Percentiles rank a stretch among this genome's conserved stretches.
phyloP scores from a whole-genome alignment of 805 yeast genomes.

The Isabelozyma heimii region DNA sequence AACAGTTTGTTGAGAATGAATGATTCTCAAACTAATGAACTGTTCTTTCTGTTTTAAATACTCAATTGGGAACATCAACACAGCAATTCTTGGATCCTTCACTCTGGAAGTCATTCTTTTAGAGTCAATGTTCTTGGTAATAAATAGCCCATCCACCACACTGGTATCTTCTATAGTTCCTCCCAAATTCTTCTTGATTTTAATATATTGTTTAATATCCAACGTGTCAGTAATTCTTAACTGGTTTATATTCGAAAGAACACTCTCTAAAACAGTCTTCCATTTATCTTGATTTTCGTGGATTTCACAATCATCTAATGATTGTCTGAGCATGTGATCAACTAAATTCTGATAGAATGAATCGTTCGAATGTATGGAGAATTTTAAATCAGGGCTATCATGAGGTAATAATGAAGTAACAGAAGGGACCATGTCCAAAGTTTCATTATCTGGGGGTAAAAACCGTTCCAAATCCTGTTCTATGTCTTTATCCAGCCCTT shows the following conservation, averaged over 20 bases:
- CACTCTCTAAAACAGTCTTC: slow-evolving; percentile 50
- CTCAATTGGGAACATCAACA: slow-evolving; percentile 87
- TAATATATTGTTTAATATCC: slow-evolving; percentile 86
- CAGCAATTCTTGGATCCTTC: slow-evolving; percentile 67
- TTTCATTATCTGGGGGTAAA: not conserved
- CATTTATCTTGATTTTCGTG: slow-evolving; percentile 50
- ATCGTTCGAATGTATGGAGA: slow-evolving; percentile 2
- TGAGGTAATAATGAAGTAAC: not conserved
- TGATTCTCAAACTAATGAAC: slow-evolving; percentile 78
- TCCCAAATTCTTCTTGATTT: slow-evolving; percentile 81
- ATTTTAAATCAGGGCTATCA: not conserved
- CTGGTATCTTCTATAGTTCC: slow-evolving; percentile 60
- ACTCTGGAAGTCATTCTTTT: slow-evolving; percentile 71
- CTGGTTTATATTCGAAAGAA: slow-evolving; percentile 53
- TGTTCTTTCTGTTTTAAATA: slow-evolving; percentile 75
- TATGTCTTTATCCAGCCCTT: not conserved
- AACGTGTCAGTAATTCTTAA: slow-evolving; percentile 71
- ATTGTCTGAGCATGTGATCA: slow-evolving; percentile 53
- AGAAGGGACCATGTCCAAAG: not conserved
- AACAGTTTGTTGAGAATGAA: slow-evolving; percentile 84
- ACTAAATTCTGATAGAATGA: slow-evolving; percentile 40
- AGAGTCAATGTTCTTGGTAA: slow-evolving; percentile 79
- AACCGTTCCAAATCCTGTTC: not conserved
- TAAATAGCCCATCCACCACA: slow-evolving; percentile 74
- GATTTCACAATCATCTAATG: slow-evolving; percentile 59